Evolutionary conservation across 176 grass and related monocot genomes (phyloP).

Genomic region (Carex cristatella): DNA sequence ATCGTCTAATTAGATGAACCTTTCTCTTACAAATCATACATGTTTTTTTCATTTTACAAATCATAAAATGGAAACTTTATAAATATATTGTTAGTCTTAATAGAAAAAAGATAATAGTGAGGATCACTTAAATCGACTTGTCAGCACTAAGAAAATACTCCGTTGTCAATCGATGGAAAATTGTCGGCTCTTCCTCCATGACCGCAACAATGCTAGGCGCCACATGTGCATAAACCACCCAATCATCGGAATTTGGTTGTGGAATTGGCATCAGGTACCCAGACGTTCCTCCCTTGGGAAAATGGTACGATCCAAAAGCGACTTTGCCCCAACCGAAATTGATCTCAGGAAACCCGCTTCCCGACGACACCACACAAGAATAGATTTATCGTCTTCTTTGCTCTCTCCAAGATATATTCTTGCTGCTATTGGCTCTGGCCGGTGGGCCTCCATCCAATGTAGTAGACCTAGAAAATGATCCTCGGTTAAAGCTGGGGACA

Average conservation of each 20-base stretch:
- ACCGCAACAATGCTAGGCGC: conserved; percentile 25
- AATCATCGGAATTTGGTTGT: conserved; percentile 37
- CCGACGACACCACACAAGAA: conserved; percentile 53
- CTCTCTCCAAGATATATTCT: conserved; percentile 34
- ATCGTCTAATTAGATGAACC: too few species aligned
- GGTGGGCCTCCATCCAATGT: conserved; percentile 48
- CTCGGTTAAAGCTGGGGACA: conserved; percentile 31
- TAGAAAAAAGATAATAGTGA: too few species aligned
- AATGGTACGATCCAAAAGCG: conserved; percentile 60
- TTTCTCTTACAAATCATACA: too few species aligned
- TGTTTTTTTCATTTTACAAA: too few species aligned
- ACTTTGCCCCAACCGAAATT: conserved; percentile 51
- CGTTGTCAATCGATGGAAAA: conserved; percentile 28
- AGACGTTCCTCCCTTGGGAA: conserved; percentile 34
- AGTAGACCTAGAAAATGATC: conserved; percentile 48
- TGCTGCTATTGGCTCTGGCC: conserved; percentile 34
- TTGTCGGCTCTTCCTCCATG: conserved; percentile 46
- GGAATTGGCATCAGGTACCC: conserved; percentile 81
- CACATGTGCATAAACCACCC: conserved; percentile 62
- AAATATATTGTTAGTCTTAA: too few species aligned
- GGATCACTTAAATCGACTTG: neutral
- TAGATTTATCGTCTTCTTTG: neutral
- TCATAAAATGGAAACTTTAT: too few species aligned
- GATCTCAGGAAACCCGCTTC: conserved; percentile 38
- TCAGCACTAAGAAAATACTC: conserved; percentile 38